Evolutionary conservation across 257 asterid species (phyloP), one percentile per base, ranked within the genome.

Genomic region (Gardenia jasminoides): DNA sequence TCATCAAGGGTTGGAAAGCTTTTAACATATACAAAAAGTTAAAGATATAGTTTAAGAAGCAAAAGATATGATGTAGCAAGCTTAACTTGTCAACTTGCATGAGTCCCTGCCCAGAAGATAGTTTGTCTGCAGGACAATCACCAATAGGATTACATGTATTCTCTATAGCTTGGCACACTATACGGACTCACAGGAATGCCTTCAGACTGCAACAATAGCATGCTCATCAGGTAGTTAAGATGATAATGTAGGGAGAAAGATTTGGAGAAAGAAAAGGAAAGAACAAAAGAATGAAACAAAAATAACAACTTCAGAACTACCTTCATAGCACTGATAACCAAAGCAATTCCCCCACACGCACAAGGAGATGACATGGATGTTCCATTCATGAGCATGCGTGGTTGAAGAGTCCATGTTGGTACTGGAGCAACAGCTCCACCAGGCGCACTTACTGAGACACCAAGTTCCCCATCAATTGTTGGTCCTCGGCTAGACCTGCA

Each of bases 401-500:
- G 87, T 83, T 95, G 98, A 84, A 95, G 99, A 81, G 99, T 95
- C 99, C 99, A 95, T 79, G 97, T 92, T 74, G 99, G 99, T 82
- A 95, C 99, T 84, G 99, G 97, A 83, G 99, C 97, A 85, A 95
- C 87, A 81, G 99, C 99, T 71, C 97, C 99, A 83, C 99, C 99
- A 86, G 99, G 94, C 19, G 99, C 98, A 89, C 98, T 93, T 81
- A 95, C 85, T 76, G 82, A 88, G 82, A 95, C 98, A 82, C 99
- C 99, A 79, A 93, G 91, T 87, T 92, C 97, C 79, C 99, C 99
- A 83, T 95, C 99, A 72, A 74, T 91, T 80, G 98, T 95, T 76
- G 99, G 99, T 77, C 99, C 99, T 86, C 99, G 90, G 88, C 99
- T 95, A 88, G 99, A 95, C 99, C 99, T 95, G 90, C 87, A 86